Evolutionary conservation across 345 rosid genomes (phyloP).

Genomic region (Anacardium occidentale): DNA sequence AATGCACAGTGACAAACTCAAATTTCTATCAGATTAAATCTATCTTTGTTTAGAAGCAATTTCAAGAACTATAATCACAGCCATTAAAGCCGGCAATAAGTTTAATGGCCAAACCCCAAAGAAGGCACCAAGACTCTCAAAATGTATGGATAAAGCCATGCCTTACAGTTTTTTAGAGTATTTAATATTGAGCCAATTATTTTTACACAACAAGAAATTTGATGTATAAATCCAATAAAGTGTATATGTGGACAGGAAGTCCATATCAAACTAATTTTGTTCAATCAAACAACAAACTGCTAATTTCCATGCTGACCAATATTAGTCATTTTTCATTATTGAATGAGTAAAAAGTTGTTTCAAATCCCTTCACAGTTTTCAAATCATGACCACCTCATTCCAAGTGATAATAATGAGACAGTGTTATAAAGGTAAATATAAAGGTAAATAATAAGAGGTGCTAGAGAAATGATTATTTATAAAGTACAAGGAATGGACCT

Average conservation of each 20-base stretch:
- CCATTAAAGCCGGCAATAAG: too few species aligned
- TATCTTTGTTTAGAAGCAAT: too few species aligned
- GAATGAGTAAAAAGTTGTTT: not conserved
- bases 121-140: not conserved
- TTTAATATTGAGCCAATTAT: not conserved
- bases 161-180: not conserved
- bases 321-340: not conserved
- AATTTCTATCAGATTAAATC: too few species aligned
- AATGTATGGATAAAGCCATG: not conserved
- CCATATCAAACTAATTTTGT: not conserved
- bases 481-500: conserved; percentile 45
- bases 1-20: too few species aligned
- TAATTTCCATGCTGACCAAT: not conserved
- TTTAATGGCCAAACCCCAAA: too few species aligned
- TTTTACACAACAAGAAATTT: not conserved
- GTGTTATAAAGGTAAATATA: not conserved
- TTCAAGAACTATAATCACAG: too few species aligned
- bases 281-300: not conserved
- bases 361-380: not conserved
- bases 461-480: conserved; percentile 5
- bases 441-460: not conserved
- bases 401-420: not conserved
- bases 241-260: not conserved
- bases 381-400: not conserved
- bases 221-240: not conserved